These are phyloP conservation scores for Hyphopichia wangnamkhiaoensis DNA, from an alignment of 1,139 yeast genomes.

Conservation along the genomic window DNA sequence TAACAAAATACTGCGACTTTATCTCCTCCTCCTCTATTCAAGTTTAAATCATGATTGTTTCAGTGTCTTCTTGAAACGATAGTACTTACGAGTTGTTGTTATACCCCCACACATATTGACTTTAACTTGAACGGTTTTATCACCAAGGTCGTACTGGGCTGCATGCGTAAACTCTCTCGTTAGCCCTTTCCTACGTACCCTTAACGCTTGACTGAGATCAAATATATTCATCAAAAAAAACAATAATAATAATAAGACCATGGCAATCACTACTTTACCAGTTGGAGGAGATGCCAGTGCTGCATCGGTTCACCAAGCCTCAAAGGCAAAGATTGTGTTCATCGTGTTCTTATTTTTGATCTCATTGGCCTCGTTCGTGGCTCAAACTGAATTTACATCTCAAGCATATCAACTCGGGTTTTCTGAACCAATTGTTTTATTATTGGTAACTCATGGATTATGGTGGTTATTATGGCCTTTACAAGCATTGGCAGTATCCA, in stretches of 20 bases:
- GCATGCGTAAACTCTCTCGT: too few species aligned
- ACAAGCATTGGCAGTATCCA: constrained; percentile 57
- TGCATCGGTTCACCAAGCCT: constrained; percentile 14
- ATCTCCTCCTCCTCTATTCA: too few species aligned
- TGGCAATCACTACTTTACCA: constrained; percentile 17
- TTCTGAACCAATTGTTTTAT: constrained; percentile 67
- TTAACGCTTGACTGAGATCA: too few species aligned
- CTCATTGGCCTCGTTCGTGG: constrained; percentile 66
- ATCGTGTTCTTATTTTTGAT: constrained; percentile 59
- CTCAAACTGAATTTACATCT: constrained; percentile 80
- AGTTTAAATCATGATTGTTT: too few species aligned
- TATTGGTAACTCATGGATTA: constrained; percentile 74
- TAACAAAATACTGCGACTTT: too few species aligned
- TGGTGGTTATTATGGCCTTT: constrained; percentile 79
- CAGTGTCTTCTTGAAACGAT: too few species aligned
- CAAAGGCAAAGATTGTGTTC: constrained; percentile 46
- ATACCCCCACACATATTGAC: background rate
- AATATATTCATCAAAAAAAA: background rate
- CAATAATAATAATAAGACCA: constrained; percentile 3
- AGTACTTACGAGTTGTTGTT: background rate
- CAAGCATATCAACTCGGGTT: constrained; percentile 63
- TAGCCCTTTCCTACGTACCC: too few species aligned
- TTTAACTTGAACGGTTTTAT: background rate
- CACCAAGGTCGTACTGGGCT: background rate
- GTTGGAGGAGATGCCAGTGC: constrained; percentile 9